These are phyloP conservation scores for Clitoria ternatea DNA, from an alignment of 306 rosid species.

Conservation along the genomic window DNA sequence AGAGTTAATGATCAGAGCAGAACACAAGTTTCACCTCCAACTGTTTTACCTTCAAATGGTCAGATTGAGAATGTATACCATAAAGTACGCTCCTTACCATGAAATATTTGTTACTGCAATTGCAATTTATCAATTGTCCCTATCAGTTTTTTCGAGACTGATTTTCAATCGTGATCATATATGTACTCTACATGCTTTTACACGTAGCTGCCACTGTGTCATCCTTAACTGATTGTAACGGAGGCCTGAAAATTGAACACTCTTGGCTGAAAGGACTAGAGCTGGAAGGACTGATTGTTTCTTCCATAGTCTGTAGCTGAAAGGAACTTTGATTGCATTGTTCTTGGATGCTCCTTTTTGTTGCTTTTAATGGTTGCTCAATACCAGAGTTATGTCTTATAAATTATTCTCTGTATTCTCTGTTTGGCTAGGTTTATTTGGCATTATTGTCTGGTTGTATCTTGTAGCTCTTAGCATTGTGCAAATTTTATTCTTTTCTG, in stretches of 20 bases:
- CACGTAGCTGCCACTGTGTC: background rate
- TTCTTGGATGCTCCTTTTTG: background rate
- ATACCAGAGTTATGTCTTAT: background rate
- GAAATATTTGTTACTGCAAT: conserved; percentile 13
- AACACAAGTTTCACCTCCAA: conserved; percentile 45
- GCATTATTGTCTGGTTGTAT: conserved; percentile 14
- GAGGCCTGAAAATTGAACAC: background rate
- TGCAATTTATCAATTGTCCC: conserved; percentile 7
- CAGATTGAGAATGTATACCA: conserved; percentile 53
- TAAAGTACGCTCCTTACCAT: conserved; percentile 41
- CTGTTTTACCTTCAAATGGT: conserved; percentile 64
- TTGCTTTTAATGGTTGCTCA: background rate
- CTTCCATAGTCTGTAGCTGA: background rate
- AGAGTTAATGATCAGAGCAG: conserved; percentile 64
- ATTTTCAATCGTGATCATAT: background rate
- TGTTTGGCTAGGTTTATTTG: background rate
- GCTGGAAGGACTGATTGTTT: background rate
- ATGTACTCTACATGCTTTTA: background rate
- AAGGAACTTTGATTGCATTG: conserved; percentile 9
- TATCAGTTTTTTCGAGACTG: background rate
- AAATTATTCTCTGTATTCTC: background rate
- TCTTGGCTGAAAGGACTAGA: background rate
- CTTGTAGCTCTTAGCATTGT: conserved; percentile 1
- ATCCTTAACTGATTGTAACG: background rate
- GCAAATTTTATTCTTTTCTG: background rate